phyloP scores from a whole-genome alignment of 2,329 filamentous ascomycete genomes.

The Phyllosticta ampelicida region DNA sequence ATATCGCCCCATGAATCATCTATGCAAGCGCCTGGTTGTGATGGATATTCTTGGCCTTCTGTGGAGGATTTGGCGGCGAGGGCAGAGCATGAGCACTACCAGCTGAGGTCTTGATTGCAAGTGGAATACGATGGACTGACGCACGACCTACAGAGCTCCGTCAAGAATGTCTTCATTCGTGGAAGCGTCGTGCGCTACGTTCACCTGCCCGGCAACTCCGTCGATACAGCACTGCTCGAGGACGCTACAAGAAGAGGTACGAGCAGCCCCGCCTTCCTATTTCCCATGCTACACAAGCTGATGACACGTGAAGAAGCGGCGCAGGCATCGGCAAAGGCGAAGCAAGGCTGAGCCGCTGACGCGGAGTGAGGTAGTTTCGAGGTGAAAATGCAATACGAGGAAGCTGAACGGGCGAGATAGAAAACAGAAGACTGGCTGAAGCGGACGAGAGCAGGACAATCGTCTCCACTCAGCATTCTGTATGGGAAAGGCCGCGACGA shows the following conservation, averaged over 20 bases:
- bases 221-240: slow-evolving; percentile 78
- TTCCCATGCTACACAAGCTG: background rate
- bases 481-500: too few relatives aligned
- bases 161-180: slow-evolving; percentile 93
- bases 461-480: too few relatives aligned
- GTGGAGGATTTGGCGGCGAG: background rate
- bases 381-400: background rate
- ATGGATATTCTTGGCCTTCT: background rate
- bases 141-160: slow-evolving; percentile 47
- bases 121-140: background rate
- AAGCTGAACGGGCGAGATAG: too few relatives aligned
- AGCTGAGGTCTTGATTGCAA: background rate
- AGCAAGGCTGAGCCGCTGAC: slow-evolving; percentile 13
- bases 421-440: too few relatives aligned
- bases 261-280: slow-evolving; percentile 11
- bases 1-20: background rate
- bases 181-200: slow-evolving; percentile 90
- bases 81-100: background rate
- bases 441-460: too few relatives aligned
- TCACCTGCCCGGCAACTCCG: slow-evolving; percentile 68
- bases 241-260: slow-evolving; percentile 81
- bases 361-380: background rate
- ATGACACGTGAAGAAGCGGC: slow-evolving; percentile 16
- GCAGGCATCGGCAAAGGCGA: slow-evolving; percentile 26
- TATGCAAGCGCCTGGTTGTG: background rate